A percentile compares a stretch with the other conserved stretches of the same genome.
These are phyloP conservation scores for Neurospora sp. DNA, from an alignment of 495 filamentous ascomycete genomes.

Conservation along the genomic window DNA sequence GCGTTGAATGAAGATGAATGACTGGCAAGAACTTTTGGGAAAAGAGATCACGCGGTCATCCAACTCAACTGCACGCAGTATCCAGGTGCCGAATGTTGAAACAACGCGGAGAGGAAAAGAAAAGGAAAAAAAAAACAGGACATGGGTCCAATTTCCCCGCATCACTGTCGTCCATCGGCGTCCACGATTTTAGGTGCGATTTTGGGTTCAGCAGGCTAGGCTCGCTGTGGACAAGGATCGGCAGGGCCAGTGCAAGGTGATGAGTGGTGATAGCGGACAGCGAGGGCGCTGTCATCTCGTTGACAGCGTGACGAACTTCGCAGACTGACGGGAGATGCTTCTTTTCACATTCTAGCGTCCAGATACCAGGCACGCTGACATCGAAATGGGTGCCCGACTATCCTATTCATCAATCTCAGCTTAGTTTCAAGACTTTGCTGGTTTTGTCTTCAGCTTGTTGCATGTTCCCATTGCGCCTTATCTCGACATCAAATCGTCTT, in stretches of 20 bases:
- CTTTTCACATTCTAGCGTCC: background rate
- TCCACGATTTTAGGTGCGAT: background rate
- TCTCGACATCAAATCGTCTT: background rate
- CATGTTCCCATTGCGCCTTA: background rate
- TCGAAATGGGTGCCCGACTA: background rate
- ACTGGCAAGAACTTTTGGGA: background rate
- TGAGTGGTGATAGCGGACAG: background rate
- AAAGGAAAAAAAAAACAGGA: background rate
- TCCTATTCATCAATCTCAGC: background rate
- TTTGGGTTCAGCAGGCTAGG: background rate
- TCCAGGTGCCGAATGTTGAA: background rate
- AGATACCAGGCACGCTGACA: background rate
- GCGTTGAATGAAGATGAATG: background rate
- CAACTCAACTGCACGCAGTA: background rate
- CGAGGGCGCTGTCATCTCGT: background rate
- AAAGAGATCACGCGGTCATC: background rate
- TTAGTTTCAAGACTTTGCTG: background rate
- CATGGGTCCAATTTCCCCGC: background rate
- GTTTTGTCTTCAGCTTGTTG: background rate
- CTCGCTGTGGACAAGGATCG: background rate
- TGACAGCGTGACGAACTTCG: background rate
- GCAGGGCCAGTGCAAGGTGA: background rate
- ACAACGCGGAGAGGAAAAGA: background rate
- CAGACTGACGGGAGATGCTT: background rate
- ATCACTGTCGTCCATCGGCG: background rate